Base-by-base conservation (phyloP, 2,329 filamentous ascomycete genomes). In the Shiraia bambusicola region DNA sequence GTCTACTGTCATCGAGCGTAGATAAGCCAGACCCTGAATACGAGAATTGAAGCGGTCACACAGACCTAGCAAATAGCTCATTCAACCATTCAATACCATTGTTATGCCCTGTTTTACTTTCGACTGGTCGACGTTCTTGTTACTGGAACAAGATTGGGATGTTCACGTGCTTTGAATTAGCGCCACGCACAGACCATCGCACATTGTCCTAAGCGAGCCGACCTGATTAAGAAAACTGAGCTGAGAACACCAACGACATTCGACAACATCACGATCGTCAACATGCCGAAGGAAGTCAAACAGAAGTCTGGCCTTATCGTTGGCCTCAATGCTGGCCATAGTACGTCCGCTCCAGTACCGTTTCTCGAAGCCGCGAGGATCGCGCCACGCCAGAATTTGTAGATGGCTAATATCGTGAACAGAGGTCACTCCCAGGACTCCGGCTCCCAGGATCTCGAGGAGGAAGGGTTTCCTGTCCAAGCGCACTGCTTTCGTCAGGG, bases 381-480 rank as follows among this genome's bases (percentile, higher is more conserved):
- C 47, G 42, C 47, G 31, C 39, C 35, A 32, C 30, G 44, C 36
- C 41, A 35, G 41, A 52, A 41, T 48, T 43, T 45, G 32, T 32
- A 32, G 31, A 12, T 29, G 46, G 54, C 51, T 63, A 60, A 63
- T 49, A 42, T 48, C 45, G 42, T 54, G 42, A 56, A 63, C 50
- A 62, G 74, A 77, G 71, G 74, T 77, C 70, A 77, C 74, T 42
- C 73, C 73, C 32, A 73, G 70, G 67, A 71, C 72, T 61, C 70
- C 72, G 45, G 72, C 73, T 59, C 65, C 72, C 54, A 71, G 70
- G 56, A 71, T 76, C 57, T 77, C 75, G 56, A 71, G 73, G 88
- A 91, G 84, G 79, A 97, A 96, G 84, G 93, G 93, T 66, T 88
- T 93, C 78, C 80, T 95, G 71, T 94, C 88, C 80, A 95, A 95